phyloP scores from a whole-genome alignment of 768 basidiomycete genomes.

The Scleroderma bovista region DNA sequence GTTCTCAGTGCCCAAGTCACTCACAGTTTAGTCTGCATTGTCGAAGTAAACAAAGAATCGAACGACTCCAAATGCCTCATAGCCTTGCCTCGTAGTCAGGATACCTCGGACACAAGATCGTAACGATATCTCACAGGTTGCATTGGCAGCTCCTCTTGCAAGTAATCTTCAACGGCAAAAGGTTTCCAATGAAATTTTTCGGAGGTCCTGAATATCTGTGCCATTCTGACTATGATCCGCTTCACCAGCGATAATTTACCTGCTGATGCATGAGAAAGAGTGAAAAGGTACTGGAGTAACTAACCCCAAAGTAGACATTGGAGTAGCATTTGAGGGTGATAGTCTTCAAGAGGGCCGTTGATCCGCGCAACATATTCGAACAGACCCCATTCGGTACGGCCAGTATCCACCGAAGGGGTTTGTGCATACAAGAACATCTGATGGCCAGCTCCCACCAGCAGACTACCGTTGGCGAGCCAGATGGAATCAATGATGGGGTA shows the following conservation, averaged over 20 bases:
- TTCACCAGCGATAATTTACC: conserved; percentile 86
- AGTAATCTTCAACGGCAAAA: conserved; percentile 48
- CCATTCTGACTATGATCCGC: conserved; percentile 67
- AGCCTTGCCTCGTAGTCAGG: conserved; percentile 7
- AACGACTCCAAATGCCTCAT: conserved; percentile 34
- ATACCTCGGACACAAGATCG: neutral
- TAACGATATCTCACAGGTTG: conserved; percentile 12
- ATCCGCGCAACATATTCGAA: conserved; percentile 78
- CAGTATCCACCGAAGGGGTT: conserved; percentile 16
- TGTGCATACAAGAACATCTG: conserved; percentile 79
- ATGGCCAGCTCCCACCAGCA: conserved; percentile 79
- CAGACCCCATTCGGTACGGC: conserved; percentile 42
- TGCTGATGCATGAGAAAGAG: conserved; percentile 25
- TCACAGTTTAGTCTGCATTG: conserved; percentile 42
- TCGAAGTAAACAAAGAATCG: conserved; percentile 48
- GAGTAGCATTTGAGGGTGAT: conserved; percentile 88
- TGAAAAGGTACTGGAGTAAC: conserved; percentile 9
- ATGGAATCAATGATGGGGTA: conserved; percentile 84
- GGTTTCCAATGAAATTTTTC: conserved; percentile 36
- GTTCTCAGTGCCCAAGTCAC: conserved; percentile 8
- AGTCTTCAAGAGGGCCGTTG: conserved; percentile 86
- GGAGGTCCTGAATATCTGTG: conserved; percentile 23
- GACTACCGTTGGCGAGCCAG: conserved; percentile 79
- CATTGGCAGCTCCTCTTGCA: conserved; percentile 13
- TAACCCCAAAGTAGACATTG: conserved; percentile 92